Base-by-base conservation (phyloP, 208 protist species). In the Trypanosoma caninum region DNA sequence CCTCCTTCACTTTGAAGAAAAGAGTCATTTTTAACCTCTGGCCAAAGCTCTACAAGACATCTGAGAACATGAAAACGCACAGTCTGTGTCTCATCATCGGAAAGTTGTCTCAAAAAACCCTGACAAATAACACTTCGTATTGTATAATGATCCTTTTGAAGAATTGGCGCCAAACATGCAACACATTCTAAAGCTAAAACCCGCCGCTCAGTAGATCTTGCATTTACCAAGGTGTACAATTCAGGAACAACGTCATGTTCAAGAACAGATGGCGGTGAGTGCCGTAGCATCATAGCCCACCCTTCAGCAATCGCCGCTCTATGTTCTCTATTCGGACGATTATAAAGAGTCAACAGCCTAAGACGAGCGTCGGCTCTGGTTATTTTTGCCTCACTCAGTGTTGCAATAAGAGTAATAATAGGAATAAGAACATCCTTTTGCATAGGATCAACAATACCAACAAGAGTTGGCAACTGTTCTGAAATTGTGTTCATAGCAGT, bases 231-330 rank as follows among this genome's bases (percentile, higher is more conserved):
- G 13, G 61, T 76, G 70, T 83, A 89, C 27, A 89, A 61, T 55
- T 89, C 76, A 10, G 81, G 76, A 27, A 87, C 75, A 14, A 89
- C 47, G 64, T 85, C 85, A 44, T 79, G 65, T 52, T 88, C 70
- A 28, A 88, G 66, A 35, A 71, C 35, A 25, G 69, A 59, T 33
- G 33, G 41, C 2, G 64, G 31, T 7, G 30, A 10, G 14, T 74
- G 52, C 28, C 70, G 65, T n/a, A 80, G 67, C 6, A 77, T 71
- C 27, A 63, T 65, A 22, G 74, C 65, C 75, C 78, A 92, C 51
- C 77, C 79, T 30, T 74, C 69, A 45, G 69, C 76, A 11, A 84
- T 64, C 18, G 68, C 56, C 0, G 58, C 50, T 10, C 81, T 61
- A 46, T 82, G 67, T 57, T 79, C 71, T 6, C 42, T 16, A 33